Conservation (phyloP, 2,329 filamentous ascomycete genomes). For the Elsinoe batatas region DNA sequence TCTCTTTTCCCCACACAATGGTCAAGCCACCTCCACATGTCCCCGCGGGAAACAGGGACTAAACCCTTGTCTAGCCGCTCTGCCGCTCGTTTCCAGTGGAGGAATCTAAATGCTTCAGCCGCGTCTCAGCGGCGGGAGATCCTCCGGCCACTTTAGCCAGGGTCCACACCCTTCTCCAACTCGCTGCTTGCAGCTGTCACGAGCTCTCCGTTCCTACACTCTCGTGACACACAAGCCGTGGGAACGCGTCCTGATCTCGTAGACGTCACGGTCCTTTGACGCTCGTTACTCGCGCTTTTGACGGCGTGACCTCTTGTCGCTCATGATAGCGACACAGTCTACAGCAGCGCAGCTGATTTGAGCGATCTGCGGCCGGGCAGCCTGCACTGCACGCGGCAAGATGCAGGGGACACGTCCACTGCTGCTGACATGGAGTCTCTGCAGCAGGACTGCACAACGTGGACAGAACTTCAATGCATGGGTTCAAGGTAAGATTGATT, state of each 20-base stretch:
- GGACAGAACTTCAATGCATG: background rate
- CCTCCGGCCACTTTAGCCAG: background rate
- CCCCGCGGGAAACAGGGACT: background rate
- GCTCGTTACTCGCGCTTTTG: background rate
- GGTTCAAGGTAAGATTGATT: background rate
- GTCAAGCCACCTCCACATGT: conserved; percentile 4
- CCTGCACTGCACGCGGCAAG: background rate
- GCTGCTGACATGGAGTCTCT: conserved; percentile 2
- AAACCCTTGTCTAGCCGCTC: background rate
- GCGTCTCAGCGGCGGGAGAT: background rate
- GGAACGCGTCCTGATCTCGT: background rate
- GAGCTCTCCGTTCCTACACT: background rate
- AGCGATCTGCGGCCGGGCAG: background rate
- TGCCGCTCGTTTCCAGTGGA: conserved; percentile 3
- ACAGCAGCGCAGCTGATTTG: background rate
- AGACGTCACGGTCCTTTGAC: background rate
- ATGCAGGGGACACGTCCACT: conserved; percentile 6
- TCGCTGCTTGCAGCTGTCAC: conserved; percentile 2
- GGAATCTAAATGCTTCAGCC: conserved; percentile 7
- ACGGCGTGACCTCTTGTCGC: background rate
- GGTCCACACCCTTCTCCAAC: conserved; percentile 1
- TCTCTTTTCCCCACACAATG: background rate
- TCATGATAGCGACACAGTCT: conserved; percentile 10
- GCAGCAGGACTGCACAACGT: background rate
- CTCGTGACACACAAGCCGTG: background rate